Conservation (phyloP, 2,329 filamentous ascomycete genomes). For the Arthrobotrys megalospora region DNA sequence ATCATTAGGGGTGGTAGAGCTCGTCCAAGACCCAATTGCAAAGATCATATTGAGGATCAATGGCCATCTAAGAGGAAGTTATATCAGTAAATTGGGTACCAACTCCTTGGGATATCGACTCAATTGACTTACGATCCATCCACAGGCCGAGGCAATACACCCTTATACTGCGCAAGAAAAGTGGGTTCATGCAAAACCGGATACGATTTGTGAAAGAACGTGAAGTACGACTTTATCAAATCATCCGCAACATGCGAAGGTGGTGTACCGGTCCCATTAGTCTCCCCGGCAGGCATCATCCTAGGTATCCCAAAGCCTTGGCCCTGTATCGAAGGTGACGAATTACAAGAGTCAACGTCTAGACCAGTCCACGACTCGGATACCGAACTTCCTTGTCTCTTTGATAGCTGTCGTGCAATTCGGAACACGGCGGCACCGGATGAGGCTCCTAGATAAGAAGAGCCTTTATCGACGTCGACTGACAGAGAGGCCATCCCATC, state of each 20-base stretch:
- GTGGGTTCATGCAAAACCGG: constrained; percentile 70
- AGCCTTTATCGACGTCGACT: constrained; percentile 57
- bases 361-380: constrained; percentile 50
- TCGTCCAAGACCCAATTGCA: constrained; percentile 67
- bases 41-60: constrained; percentile 67
- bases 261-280: constrained; percentile 52
- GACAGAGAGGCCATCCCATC: constrained; percentile 59
- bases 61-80: constrained; percentile 65
- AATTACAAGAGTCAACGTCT: constrained; percentile 56
- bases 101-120: background rate
- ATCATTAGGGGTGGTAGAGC: constrained; percentile 62
- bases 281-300: constrained; percentile 52
- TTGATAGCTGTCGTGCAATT: constrained; percentile 54
- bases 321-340: constrained; percentile 54
- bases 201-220: constrained; percentile 69
- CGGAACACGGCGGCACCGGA: constrained; percentile 57
- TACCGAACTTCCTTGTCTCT: constrained; percentile 52
- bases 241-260: constrained; percentile 61
- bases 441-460: constrained; percentile 56
- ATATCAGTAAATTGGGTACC: constrained; percentile 2
- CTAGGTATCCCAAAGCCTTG: constrained; percentile 57
- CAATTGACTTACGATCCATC: constrained; percentile 55
- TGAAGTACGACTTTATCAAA: constrained; percentile 69
- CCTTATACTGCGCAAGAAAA: constrained; percentile 67
- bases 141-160: constrained; percentile 65